Base-by-base conservation (phyloP, 192 early-diverging fungal species). In the Gonapodya sp. region DNA sequence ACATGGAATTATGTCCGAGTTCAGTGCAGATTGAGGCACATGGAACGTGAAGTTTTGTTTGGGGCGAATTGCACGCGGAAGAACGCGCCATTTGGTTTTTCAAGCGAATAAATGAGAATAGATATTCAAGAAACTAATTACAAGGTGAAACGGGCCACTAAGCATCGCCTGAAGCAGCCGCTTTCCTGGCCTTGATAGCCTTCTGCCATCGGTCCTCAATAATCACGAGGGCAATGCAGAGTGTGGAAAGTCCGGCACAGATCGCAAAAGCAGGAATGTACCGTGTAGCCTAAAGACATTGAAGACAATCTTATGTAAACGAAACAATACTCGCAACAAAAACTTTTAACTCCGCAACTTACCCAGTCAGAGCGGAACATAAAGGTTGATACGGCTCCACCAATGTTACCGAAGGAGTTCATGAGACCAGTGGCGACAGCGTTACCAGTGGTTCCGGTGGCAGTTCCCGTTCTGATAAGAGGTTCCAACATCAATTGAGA, bases 351-450 rank as follows among this genome's bases (percentile, higher is more conserved):
- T n/a, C n/a, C n/a, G n/a, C n/a, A n/a, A 64, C 46, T 64, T 24
- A 64, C 46, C 46, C 46, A 64, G 0, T 85, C 81, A 30, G 85
- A 79, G 78, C 92, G 89, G 85, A 93, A 95, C 1, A 95, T 90
- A 73, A 94, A 93, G 0, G 92, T 91, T 73, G 89, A 92, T 35
- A 95, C 88, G 18, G 89, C 89, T 35, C 93, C 94, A 84, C 92
- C 92, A 80, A 92, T 85, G 83, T 95, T 93, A 36, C 91, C 93
- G 80, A 91, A 88, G 0, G 87, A 88, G 79, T 92, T 64, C 46
- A 64, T 64, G 8, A 64, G 46, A 16, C 46, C 46, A 24, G 46
- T 64, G 46, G 46, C 46, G 24, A 64, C 46, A 24, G 75, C 75
- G 31, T 77, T 77, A 18, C 34, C 34, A 33, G 75, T 77, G 30